These are phyloP conservation scores for Blastobotrys attinorum DNA, from an alignment of 805 yeast species.

Conservation along the genomic window DNA sequence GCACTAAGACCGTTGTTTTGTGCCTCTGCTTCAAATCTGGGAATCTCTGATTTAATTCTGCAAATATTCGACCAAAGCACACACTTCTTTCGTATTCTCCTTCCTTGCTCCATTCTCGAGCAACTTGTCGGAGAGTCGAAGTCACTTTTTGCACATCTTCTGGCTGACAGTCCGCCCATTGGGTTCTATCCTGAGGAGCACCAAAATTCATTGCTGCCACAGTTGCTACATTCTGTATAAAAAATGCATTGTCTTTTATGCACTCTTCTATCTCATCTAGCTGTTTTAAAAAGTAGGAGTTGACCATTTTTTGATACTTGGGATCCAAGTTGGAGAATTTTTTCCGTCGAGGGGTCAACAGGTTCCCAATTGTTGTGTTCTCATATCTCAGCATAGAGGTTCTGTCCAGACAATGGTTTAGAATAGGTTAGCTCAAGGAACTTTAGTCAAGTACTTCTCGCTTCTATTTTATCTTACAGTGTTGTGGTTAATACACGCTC, in stretches of 20 bases:
- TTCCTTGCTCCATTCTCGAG: constrained; percentile 67
- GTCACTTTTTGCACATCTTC: constrained; percentile 51
- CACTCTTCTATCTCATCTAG: constrained; percentile 11
- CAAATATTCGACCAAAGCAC: constrained; percentile 42
- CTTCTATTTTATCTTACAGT: constrained; percentile 3
- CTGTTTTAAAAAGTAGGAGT: constrained; percentile 7
- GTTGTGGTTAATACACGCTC: constrained; percentile 11
- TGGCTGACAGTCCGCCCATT: constrained; percentile 27
- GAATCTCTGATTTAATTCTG: constrained; percentile 34
- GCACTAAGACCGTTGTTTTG: constrained; percentile 46
- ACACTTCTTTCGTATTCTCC: constrained; percentile 52
- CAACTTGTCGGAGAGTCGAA: constrained; percentile 53
- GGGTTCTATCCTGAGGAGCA: constrained; percentile 16
- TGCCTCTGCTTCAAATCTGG: constrained; percentile 22
- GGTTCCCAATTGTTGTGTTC: constrained; percentile 5
- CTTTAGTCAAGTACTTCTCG: background rate
- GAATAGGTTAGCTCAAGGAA: background rate
- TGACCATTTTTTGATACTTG: constrained; percentile 3
- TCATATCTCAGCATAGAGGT: constrained; percentile 11
- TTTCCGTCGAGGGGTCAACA: constrained; percentile 10
- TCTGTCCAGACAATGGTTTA: background rate
- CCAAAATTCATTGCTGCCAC: constrained; percentile 18
- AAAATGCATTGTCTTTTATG: constrained; percentile 17
- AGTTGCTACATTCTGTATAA: constrained; percentile 17
- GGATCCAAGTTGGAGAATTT: constrained; percentile 7